These are phyloP conservation scores for Saccharomycopsis sp. DNA, from an alignment of 805 yeast species.

Conservation along the genomic window DNA sequence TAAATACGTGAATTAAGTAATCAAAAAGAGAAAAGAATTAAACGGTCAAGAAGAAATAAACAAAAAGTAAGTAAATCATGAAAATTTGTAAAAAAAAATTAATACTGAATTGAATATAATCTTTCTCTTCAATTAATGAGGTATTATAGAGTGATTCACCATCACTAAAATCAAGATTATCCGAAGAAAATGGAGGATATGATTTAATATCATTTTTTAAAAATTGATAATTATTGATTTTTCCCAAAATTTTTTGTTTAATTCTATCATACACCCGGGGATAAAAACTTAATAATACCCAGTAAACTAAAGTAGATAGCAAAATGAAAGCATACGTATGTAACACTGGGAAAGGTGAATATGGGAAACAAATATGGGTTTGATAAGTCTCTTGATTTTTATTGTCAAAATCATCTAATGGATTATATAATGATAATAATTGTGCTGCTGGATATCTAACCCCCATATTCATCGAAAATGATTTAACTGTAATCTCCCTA, in stretches of 20 bases:
- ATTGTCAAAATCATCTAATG: slow-evolving; percentile 24
- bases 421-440: slow-evolving; percentile 54
- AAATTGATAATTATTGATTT: too few relatives aligned
- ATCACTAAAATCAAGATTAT: too few relatives aligned
- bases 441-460: slow-evolving; percentile 80
- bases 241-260: too few relatives aligned
- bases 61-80: slow-evolving; percentile 5
- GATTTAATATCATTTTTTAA: too few relatives aligned
- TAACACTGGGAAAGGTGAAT: slow-evolving; percentile 14
- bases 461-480: slow-evolving; percentile 91
- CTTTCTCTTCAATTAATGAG: too few relatives aligned
- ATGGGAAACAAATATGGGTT: slow-evolving; percentile 39
- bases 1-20: too few relatives aligned
- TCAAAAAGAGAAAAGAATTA: neutral
- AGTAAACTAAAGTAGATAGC: slow-evolving; percentile 2
- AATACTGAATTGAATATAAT: slow-evolving; percentile 1
- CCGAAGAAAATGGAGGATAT: too few relatives aligned
- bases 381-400: slow-evolving; percentile 23
- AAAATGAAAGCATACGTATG: slow-evolving; percentile 9
- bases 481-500: slow-evolving; percentile 80
- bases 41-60: slow-evolving; percentile 5
- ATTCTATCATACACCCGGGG: too few relatives aligned
- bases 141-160: too few relatives aligned
- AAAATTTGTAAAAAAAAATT: slow-evolving; percentile 9
- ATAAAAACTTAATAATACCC: too few relatives aligned